Evolutionary conservation across 768 basidiomycete genomes (phyloP).

Genomic region (Termitomyces sp.): DNA sequence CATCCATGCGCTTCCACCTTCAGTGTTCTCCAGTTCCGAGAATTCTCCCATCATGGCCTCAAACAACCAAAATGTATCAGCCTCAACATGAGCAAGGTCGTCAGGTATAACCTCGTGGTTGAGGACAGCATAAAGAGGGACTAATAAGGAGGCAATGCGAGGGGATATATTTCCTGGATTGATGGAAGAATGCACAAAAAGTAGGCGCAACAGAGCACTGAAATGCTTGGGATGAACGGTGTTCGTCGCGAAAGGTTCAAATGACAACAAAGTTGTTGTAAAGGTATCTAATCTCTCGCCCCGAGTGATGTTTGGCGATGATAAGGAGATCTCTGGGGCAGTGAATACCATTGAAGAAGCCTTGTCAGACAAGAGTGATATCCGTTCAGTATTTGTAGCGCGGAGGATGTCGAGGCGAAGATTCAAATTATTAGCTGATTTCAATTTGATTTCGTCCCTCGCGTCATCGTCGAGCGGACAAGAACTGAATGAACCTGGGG

Average conservation of each 20-base stretch:
- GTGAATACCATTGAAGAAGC: slow-evolving; percentile 17
- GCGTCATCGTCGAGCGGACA: slow-evolving; percentile 53
- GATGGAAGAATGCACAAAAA: slow-evolving; percentile 67
- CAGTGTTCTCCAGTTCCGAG: slow-evolving; percentile 68
- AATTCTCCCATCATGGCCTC: slow-evolving; percentile 73
- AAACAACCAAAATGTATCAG: slow-evolving; percentile 82
- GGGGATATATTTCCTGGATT: slow-evolving; percentile 72
- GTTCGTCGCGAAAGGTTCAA: slow-evolving; percentile 40
- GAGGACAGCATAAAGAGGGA: slow-evolving; percentile 65
- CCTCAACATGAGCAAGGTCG: slow-evolving; percentile 66
- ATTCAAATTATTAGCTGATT: slow-evolving; percentile 52
- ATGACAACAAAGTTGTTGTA: slow-evolving; percentile 47
- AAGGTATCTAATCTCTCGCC: slow-evolving; percentile 24
- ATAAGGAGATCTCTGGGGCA: slow-evolving; percentile 35
- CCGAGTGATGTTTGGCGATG: slow-evolving; percentile 29
- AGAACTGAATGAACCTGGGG: slow-evolving; percentile 38
- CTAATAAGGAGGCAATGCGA: slow-evolving; percentile 64
- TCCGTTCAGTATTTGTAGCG: slow-evolving; percentile 28
- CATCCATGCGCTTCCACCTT: slow-evolving; percentile 61
- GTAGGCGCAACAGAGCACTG: slow-evolving; percentile 62
- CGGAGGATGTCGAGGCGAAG: slow-evolving; percentile 46
- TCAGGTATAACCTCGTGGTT: slow-evolving; percentile 58
- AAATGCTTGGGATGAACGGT: slow-evolving; percentile 57
- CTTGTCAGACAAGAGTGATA: slow-evolving; percentile 32
- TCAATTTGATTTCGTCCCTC: slow-evolving; percentile 43